Base-by-base conservation (phyloP, 495 filamentous ascomycete species). In the Penicillium pancosmium region DNA sequence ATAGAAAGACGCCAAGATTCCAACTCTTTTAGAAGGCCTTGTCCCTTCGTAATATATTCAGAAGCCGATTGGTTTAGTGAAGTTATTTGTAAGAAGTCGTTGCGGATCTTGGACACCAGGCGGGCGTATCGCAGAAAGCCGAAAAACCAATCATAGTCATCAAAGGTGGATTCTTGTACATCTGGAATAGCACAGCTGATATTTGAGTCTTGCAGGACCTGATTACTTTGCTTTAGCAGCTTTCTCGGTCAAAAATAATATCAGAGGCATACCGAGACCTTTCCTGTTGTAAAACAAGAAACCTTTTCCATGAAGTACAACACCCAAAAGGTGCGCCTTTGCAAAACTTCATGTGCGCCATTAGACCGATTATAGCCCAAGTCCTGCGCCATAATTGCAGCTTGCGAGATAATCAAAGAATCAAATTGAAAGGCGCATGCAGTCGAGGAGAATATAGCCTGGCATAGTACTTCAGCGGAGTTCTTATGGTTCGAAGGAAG, bases 91-190 rank as follows among this genome's bases (percentile, higher is more conserved):
- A 67, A 61, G 3, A 67, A 46, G 9, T 36, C 41, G 1, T 27
- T 51, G 25, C 61, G 52, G 12, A 61, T 59, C n/a, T 59, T 60
- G 6, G 64, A 63, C 1, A 61, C 54, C 8, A 67, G 55, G 4
- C 64, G 60, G 6, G 54, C 54, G 46, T 67, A 67, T 44, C 47
- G 53, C 9, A 59, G 15, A 15, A 64, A 61, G 16, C 38, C 52
- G 52, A 64, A 52, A 52, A 67, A 59, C 61, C 61, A 67, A 46
- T 64, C 60, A 36, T 67, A 67, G 52, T 63, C 61, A 12, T 21
- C 31, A 33, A 67, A 67, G 1, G 38, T 43, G 7, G 57, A 64
- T 38, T 56, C 61, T 8, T 27, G 18, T 13, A 56, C 53, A 19
- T 58, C 44, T 0, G 64, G 64, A 13, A 67, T 60, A 5, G 64